These are phyloP conservation scores for Scutellaria baicalensis DNA, from an alignment of 257 asterid genomes.

Conservation along the genomic window DNA sequence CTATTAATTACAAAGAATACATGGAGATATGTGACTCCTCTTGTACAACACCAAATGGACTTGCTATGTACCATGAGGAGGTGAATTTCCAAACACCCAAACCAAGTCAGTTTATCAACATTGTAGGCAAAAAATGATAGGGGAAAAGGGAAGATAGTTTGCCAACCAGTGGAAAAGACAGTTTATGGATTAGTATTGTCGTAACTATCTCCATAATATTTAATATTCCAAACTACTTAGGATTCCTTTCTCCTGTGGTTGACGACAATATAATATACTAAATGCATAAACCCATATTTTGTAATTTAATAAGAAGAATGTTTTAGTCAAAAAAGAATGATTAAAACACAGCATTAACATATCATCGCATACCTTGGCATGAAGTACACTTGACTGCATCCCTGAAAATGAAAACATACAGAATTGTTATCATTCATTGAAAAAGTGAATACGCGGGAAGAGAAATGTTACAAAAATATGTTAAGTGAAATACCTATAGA, in stretches of 20 bases:
- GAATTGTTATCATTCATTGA: constrained; percentile 7
- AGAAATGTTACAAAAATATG: neutral
- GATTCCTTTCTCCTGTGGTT: neutral
- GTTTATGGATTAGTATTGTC: neutral
- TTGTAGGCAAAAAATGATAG: neutral
- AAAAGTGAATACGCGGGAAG: constrained; percentile 1
- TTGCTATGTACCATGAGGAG: neutral
- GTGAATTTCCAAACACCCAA: neutral
- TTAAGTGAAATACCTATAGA: constrained; percentile 43
- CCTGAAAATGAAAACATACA: constrained; percentile 40
- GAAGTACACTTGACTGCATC: constrained; percentile 59
- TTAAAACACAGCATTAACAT: constrained; percentile 1
- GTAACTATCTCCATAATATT: neutral
- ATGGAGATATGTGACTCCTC: neutral
- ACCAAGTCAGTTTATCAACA: neutral
- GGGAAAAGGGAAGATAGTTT: neutral
- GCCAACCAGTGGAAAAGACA: neutral
- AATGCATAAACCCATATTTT: neutral
- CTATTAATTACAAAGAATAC: neutral
- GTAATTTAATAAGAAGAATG: neutral
- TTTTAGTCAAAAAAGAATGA: neutral
- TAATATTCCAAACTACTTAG: neutral
- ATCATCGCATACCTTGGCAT: constrained; percentile 62
- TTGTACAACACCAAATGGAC: neutral
- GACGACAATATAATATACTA: neutral